Percentiles rank a stretch among this genome's conserved stretches.
phyloP scores from a whole-genome alignment of 2,329 filamentous ascomycete species.

The Aspergillus novoparasiticus region DNA sequence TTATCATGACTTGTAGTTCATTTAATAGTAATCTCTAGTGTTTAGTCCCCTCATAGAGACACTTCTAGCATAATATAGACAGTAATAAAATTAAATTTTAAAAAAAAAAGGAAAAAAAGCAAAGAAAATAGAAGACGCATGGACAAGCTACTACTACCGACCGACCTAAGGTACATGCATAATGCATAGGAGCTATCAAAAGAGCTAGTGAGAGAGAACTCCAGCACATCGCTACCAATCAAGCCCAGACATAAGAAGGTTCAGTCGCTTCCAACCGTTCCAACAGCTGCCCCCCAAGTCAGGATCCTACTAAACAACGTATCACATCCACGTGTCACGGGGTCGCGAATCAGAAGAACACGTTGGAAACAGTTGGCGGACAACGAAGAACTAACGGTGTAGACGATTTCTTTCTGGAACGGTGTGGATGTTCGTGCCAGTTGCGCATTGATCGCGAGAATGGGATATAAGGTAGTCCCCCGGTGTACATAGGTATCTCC shows the following conservation, averaged over 20 bases:
- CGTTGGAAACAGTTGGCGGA: neutral
- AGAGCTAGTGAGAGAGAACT: neutral
- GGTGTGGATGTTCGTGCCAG: neutral
- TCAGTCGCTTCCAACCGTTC: neutral
- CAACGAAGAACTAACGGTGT: neutral
- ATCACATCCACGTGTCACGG: neutral
- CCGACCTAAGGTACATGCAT: neutral
- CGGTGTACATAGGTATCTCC: neutral
- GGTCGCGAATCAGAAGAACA: neutral
- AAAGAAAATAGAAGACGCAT: neutral
- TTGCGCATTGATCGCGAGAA: neutral
- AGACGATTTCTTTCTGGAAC: neutral
- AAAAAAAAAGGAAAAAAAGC: too few relatives aligned
- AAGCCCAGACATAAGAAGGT: neutral
- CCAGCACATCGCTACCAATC: neutral
- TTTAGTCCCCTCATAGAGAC: neutral
- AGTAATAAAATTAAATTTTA: neutral
- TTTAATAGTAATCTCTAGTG: neutral
- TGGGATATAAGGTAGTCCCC: neutral
- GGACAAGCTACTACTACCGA: neutral
- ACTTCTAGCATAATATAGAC: neutral
- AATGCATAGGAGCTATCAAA: neutral
- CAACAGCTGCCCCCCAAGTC: neutral
- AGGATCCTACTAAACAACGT: neutral
- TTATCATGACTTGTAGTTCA: neutral